Conservation (phyloP, 345 rosid genomes). For the Arabidopsis suecica region DNA sequence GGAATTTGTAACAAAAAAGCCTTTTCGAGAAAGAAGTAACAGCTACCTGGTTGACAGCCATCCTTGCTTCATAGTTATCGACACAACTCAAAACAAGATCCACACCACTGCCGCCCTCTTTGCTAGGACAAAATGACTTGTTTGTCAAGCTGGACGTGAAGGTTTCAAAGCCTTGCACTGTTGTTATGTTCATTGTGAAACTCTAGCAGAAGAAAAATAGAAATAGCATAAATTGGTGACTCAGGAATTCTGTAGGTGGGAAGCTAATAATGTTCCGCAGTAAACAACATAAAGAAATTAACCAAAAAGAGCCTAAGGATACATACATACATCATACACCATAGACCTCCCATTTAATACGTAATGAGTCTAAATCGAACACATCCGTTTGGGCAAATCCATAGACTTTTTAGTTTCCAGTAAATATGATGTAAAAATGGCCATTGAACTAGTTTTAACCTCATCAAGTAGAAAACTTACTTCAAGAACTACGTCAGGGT, state of each 20-base stretch:
- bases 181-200: constrained; percentile 90
- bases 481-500: constrained; percentile 93
- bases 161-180: constrained; percentile 92
- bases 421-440: constrained; percentile 20
- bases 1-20: constrained; percentile 11
- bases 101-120: constrained; percentile 87
- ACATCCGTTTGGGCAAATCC: neutral
- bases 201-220: constrained; percentile 54
- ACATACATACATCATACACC: constrained; percentile 13
- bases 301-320: constrained; percentile 1
- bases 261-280: neutral
- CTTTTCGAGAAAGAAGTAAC: neutral
- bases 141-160: constrained; percentile 76
- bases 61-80: constrained; percentile 95
- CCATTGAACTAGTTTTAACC: neutral
- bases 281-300: neutral
- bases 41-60: constrained; percentile 97
- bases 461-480: constrained; percentile 45
- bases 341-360: constrained; percentile 6
- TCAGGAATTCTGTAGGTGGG: neutral
- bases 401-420: neutral
- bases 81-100: constrained; percentile 98
- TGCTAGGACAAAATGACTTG: constrained; percentile 64
- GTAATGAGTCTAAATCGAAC: neutral
- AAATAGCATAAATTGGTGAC: neutral